Percentiles rank a stretch among this genome's conserved stretches.
Conservation (phyloP, 805 yeast species). For the Starmerella stellata region DNA sequence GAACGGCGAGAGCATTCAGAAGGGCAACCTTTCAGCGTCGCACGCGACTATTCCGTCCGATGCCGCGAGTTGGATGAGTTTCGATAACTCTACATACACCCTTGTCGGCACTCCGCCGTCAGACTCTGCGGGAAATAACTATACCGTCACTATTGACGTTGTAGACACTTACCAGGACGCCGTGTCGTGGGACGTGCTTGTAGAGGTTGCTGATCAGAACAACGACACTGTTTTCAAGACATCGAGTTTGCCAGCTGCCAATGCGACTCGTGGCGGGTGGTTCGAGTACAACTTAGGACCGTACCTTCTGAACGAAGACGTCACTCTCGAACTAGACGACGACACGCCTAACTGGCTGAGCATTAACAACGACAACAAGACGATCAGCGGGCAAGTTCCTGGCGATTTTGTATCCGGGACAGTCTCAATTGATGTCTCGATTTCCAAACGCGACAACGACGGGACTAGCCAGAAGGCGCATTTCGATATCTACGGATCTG, state of each 20-base stretch:
- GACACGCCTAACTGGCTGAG: slow-evolving; percentile 40
- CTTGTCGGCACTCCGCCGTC: slow-evolving; percentile 50
- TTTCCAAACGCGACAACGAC: slow-evolving; percentile 20
- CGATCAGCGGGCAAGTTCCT: slow-evolving; percentile 53
- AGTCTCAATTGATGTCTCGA: slow-evolving; percentile 32
- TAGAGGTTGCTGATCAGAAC: slow-evolving; percentile 15
- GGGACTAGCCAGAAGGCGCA: slow-evolving; percentile 10
- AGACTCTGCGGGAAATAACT: slow-evolving; percentile 24
- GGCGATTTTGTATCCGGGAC: slow-evolving; percentile 26
- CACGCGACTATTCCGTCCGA: slow-evolving; percentile 36
- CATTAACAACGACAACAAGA: slow-evolving; percentile 40
- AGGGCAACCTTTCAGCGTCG: slow-evolving; percentile 38
- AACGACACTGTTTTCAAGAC: slow-evolving; percentile 27
- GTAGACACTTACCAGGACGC: slow-evolving; percentile 24
- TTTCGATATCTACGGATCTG: slow-evolving; percentile 12
- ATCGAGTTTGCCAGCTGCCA: slow-evolving; percentile 34
- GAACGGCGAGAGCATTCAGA: slow-evolving; percentile 31
- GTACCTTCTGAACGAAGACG: slow-evolving; percentile 30
- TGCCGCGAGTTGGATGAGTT: slow-evolving; percentile 44
- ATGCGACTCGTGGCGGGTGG: slow-evolving; percentile 48
- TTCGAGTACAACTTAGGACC: slow-evolving; percentile 43
- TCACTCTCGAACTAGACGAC: slow-evolving; percentile 23
- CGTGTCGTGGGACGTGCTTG: slow-evolving; percentile 17
- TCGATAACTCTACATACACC: slow-evolving; percentile 41
- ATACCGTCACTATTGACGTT: slow-evolving; percentile 28